Evolutionary conservation across 2,329 filamentous ascomycete genomes (phyloP).

Genomic region (Colletotrichum siamense): DNA sequence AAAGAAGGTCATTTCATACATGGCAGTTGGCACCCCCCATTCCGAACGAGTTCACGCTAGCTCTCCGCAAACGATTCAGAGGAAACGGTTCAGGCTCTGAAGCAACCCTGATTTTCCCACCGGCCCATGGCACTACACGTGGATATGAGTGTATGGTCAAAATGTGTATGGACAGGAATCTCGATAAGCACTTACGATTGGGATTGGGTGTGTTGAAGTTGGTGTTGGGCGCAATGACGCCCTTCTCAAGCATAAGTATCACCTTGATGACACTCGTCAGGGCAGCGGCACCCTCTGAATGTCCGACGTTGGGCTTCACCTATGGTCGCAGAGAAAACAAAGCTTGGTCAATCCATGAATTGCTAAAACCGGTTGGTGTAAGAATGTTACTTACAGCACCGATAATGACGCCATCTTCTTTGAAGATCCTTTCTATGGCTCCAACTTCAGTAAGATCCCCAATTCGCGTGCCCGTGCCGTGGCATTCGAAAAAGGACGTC

Average conservation of each 20-base stretch:
- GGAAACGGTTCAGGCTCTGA: constrained; percentile 30
- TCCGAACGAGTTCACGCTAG: constrained; percentile 41
- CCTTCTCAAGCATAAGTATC: constrained; percentile 26
- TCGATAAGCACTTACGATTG: background rate
- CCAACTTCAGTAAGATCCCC: constrained; percentile 47
- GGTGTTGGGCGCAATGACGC: constrained; percentile 13
- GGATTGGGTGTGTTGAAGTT: constrained; percentile 16
- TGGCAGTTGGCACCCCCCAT: constrained; percentile 30
- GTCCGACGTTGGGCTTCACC: constrained; percentile 43
- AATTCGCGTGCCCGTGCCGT: constrained; percentile 49
- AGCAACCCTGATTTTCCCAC: constrained; percentile 29
- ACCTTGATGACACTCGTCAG: constrained; percentile 35
- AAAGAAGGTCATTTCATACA: background rate
- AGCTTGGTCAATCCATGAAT: background rate
- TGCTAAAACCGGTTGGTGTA: background rate
- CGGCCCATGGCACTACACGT: constrained; percentile 4
- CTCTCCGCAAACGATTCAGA: constrained; percentile 24
- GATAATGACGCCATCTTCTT: constrained; percentile 27
- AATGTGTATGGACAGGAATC: background rate
- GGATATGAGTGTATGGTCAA: background rate
- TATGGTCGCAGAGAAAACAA: background rate
- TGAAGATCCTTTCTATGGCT: constrained; percentile 38
- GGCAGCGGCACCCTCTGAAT: constrained; percentile 38
- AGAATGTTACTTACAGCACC: constrained; percentile 28
- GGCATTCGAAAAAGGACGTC: constrained; percentile 40